Conservation (phyloP, 2,329 filamentous ascomycete genomes). For the Orbilia blumenaviensis region DNA sequence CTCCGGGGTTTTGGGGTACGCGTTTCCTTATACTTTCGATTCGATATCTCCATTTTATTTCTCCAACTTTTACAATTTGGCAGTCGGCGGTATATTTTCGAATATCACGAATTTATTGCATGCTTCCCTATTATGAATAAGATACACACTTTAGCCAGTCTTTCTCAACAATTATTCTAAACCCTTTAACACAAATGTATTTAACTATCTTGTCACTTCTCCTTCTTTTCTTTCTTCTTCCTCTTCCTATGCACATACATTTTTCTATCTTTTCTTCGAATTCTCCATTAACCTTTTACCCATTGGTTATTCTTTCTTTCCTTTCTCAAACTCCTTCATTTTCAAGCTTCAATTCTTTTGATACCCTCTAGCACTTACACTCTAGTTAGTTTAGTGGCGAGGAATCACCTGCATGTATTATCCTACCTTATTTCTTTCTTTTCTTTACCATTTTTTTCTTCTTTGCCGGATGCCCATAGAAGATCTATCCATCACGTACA, state of each 20-base stretch:
- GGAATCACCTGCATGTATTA: constrained; percentile 31
- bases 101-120: constrained; percentile 54
- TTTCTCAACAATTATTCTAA: constrained; percentile 13
- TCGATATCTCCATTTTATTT: background rate
- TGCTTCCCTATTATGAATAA: constrained; percentile 50
- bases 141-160: constrained; percentile 42
- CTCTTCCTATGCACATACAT: constrained; percentile 49
- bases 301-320: background rate
- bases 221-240: too few species aligned
- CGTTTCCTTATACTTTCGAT: constrained; percentile 27
- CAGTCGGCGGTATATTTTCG: constrained; percentile 53
- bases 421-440: constrained; percentile 33
- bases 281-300: background rate
- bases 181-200: constrained; percentile 32
- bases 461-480: constrained; percentile 40
- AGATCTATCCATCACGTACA: constrained; percentile 50
- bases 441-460: constrained; percentile 5
- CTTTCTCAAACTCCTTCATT: background rate
- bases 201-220: constrained; percentile 32
- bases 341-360: constrained; percentile 21
- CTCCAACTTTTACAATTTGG: constrained; percentile 38
- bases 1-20: constrained; percentile 42
- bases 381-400: constrained; percentile 44
- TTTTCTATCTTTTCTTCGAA: constrained; percentile 1
- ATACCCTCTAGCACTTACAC: constrained; percentile 44